Conservation (phyloP, 1,139 yeast genomes). For the Yamadazyma dendronema region DNA sequence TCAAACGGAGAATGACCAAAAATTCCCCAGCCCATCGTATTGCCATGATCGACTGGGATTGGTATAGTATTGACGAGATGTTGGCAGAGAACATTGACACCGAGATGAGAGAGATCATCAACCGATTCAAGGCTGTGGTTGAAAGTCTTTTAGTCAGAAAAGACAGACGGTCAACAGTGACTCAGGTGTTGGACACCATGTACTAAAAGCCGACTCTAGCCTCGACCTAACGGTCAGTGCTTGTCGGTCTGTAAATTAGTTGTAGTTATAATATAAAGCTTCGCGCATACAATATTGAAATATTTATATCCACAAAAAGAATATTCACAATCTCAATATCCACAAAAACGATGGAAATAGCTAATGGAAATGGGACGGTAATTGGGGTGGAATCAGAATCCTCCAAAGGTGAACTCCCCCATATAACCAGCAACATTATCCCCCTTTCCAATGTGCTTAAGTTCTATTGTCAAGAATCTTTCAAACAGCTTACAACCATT, state of each 20-base stretch:
- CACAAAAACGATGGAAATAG: neutral
- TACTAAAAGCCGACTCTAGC: too few relatives aligned
- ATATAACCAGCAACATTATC: conserved; percentile 67
- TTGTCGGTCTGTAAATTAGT: too few relatives aligned
- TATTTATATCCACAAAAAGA: too few relatives aligned
- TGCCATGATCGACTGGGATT: conserved; percentile 90
- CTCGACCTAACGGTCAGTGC: too few relatives aligned
- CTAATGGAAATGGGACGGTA: neutral
- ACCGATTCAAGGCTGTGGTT: conserved; percentile 28
- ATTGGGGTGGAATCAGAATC: neutral
- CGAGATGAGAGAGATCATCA: conserved; percentile 24
- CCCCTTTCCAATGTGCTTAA: conserved; percentile 60
- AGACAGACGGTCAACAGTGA: conserved; percentile 27
- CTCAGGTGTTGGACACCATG: conserved; percentile 3
- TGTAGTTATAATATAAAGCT: too few relatives aligned
- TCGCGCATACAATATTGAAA: too few relatives aligned
- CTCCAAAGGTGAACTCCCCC: conserved; percentile 50
- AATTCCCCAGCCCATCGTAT: conserved; percentile 82
- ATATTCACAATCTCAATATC: too few relatives aligned
- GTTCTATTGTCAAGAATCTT: conserved; percentile 62
- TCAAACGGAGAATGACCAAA: conserved; percentile 49
- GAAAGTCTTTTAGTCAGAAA: conserved; percentile 40
- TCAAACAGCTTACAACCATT: conserved; percentile 59
- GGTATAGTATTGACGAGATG: conserved; percentile 47
- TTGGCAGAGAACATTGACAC: conserved; percentile 15